Evolutionary conservation across 202 grass and related monocot genomes (phyloP), one percentile per base, ranked within the genome.

Genomic region (Setaria viridis): DNA sequence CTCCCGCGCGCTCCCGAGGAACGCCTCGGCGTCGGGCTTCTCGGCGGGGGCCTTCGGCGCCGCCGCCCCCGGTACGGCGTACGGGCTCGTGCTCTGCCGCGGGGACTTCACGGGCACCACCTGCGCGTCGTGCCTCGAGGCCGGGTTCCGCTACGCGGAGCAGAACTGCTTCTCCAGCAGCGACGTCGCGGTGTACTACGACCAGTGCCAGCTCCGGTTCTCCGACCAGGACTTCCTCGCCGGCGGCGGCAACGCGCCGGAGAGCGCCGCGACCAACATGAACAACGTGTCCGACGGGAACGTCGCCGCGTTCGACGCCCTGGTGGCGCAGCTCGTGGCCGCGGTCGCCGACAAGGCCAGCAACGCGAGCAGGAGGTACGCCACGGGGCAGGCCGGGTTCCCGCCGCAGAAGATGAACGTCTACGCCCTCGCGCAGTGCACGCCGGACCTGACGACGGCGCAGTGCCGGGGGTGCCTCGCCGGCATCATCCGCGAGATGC

Each of bases 171-270:
- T 87, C 84, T 7, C 37, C 56, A 7, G 29, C 81, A 87, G 80
- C 78, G 90, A 91, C 54, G 90, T 81, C 11, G 76, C 83, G 21
- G 32, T 92, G 78, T 92, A 85, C 82, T 49, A 83, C 50, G 87
- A 94, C 82, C 58, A 77, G 87, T 94, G 90, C 85, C 90, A 94
- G 79, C 25, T 92, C 62, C 78, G 88, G 32, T 92, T 84, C 74
- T 81, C 85, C 35, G 84, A 77, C 87, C 63, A 70, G 59, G 68
- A 95, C 82, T 70, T 90, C 83, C 88, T 84, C 17, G 25, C 88
- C 67, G 57, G 62, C 33, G 9, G 11, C 15, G 39, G 46, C 25
- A 92, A 92, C 86, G 3, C 15, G 46, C 91, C 85, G 1, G 71
- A 82, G 80, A 68, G 12, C 0, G 0, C 0, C 6, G 72, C 78